phyloP scores from a whole-genome alignment of 2,329 filamentous ascomycete species.

The Rosellinia necatrix region DNA sequence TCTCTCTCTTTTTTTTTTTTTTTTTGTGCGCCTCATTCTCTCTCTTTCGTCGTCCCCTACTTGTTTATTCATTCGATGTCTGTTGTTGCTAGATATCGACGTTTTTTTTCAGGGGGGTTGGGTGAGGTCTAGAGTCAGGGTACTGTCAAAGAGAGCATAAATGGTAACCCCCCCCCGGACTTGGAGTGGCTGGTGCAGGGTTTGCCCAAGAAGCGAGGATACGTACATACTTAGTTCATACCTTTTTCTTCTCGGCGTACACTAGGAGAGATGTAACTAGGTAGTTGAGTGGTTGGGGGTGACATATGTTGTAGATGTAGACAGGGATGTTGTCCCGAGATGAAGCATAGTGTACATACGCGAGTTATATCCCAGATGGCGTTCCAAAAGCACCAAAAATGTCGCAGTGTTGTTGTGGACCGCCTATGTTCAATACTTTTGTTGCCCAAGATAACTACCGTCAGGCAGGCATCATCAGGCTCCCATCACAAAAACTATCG shows the following conservation, averaged over 20 bases:
- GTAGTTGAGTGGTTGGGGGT: background rate
- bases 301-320: background rate
- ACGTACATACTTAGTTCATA: too few species aligned
- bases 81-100: too few species aligned
- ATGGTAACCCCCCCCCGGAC: too few species aligned
- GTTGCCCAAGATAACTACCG: too few species aligned
- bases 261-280: background rate
- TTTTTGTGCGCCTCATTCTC: background rate
- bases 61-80: background rate
- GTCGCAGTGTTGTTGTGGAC: too few species aligned
- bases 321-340: background rate
- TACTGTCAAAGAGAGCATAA: too few species aligned
- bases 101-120: too few species aligned
- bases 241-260: conserved; percentile 3
- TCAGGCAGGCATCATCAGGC: conserved; percentile 6
- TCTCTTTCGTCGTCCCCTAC: background rate
- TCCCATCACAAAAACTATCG: conserved; percentile 9
- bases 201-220: conserved; percentile 10
- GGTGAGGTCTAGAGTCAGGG: too few species aligned
- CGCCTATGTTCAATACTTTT: background rate
- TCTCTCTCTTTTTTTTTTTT: background rate
- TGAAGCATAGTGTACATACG: background rate
- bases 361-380: background rate
- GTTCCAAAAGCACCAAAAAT: background rate
- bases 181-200: conserved; percentile 4